Base-by-base conservation (phyloP, 495 filamentous ascomycete genomes). In the Chaetomium tenue region DNA sequence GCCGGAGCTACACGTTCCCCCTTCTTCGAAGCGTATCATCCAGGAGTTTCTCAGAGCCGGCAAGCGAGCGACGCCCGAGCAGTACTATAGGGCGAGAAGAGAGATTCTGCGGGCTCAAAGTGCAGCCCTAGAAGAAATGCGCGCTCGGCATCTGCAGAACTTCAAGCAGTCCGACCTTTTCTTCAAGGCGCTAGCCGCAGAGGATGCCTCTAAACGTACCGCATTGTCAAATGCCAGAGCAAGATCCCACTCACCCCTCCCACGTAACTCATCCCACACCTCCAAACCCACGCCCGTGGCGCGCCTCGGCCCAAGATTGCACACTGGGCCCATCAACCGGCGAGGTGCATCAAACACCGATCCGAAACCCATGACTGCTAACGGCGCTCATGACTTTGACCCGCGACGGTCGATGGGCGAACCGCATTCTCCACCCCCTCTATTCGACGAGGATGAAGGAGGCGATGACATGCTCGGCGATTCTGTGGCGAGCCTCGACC, bases 111-210 rank as follows among this genome's bases (percentile, higher is more conserved):
- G 84, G 55, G 89, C 91, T 0, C 94, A 99, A 69, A 96, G 89
- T 30, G 80, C 83, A 0, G 88, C 92, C 0, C 81, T 96, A 33
- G 90, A 95, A 66, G 87, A 89, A 61, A 88, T 99, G 85, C 86
- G 92, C 63, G 83, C 83, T 39, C 85, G 79, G 40, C 84, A 96
- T 70, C 93, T 93, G 64, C 86, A 88, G 22, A 88, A 87, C 48
- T 99, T 99, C 75, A 94, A 91, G 68, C 88, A 88, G 56, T 96
- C 92, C 0, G 92, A 97, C 70, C 72, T 98, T 0, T 99, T 91
- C 73, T 98, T 91, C 81, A 98, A 99, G 69, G 96, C 91, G 67
- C 80, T 98, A 5, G 90, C 94, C 12, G 91, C 93, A 1, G 92
- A 96, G 66, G 92, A 97, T 69, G 84, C 85, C 25, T 84, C 89